Conservation (phyloP, 2,329 filamentous ascomycete genomes). For the Aaosphaeria pasadenensis region DNA sequence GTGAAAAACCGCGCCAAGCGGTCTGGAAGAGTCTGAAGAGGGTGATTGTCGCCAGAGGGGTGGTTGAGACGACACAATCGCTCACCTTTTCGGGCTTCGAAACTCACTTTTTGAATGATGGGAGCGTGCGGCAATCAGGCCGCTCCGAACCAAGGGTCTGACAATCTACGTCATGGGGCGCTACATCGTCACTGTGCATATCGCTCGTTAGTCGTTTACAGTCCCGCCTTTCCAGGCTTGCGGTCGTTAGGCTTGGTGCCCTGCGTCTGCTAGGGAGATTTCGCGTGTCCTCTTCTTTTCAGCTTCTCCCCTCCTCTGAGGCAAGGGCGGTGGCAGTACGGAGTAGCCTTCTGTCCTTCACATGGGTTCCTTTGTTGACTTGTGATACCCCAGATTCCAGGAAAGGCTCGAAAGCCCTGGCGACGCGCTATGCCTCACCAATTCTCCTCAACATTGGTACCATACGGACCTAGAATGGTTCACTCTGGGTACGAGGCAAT, state of each 20-base stretch:
- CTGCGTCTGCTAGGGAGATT: conserved; percentile 8
- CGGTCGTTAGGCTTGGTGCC: conserved; percentile 7
- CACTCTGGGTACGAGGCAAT: too few species aligned
- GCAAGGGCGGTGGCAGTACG: too few species aligned
- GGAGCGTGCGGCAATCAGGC: not conserved
- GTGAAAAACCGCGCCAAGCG: conserved; percentile 21
- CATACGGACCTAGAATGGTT: too few species aligned
- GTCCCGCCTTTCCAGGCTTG: conserved; percentile 7
- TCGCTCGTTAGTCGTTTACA: not conserved
- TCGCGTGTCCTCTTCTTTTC: too few species aligned
- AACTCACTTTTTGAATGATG: conserved; percentile 14
- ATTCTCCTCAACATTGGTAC: too few species aligned
- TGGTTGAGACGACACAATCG: conserved; percentile 17
- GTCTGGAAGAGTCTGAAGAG: conserved; percentile 32
- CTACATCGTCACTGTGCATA: conserved; percentile 28
- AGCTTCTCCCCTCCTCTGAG: too few species aligned
- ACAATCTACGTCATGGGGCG: conserved; percentile 23
- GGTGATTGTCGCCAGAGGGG: conserved; percentile 15
- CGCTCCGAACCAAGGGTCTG: conserved; percentile 1
- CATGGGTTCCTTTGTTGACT: too few species aligned
- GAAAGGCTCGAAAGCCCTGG: too few species aligned
- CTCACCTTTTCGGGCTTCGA: conserved; percentile 8
- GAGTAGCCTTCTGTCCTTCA: too few species aligned
- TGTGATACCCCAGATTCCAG: too few species aligned
- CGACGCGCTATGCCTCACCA: too few species aligned